Evolutionary conservation across 2,329 filamentous ascomycete genomes (phyloP).

Genomic region (Furcasterigmium furcatum): DNA sequence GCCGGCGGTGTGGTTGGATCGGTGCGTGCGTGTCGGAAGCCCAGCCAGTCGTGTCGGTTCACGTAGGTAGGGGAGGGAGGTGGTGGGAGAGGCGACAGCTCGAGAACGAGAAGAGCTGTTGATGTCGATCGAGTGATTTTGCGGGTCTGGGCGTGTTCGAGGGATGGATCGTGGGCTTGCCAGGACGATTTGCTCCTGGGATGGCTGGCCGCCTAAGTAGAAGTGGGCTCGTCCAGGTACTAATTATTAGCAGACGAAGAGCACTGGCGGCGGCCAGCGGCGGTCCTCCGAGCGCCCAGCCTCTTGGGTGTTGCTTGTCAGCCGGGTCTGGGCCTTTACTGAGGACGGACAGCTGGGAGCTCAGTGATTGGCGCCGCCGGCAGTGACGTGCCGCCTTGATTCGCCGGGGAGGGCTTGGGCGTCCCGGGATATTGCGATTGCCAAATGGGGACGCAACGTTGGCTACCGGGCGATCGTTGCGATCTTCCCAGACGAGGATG

Average conservation of each 20-base stretch:
- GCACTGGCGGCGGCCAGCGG: too few species aligned
- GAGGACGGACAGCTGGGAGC: not conserved
- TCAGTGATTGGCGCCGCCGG: slow-evolving; percentile 1
- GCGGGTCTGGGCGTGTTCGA: not conserved
- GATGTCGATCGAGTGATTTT: slow-evolving; percentile 2
- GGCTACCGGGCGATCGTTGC: not conserved
- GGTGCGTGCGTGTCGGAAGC: not conserved
- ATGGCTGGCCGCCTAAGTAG: too few species aligned
- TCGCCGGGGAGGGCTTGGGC: not conserved
- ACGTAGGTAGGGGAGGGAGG: too few species aligned
- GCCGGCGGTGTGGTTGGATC: not conserved
- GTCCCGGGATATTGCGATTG: not conserved
- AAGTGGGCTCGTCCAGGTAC: too few species aligned
- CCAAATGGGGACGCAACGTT: not conserved
- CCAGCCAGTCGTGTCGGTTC: too few species aligned
- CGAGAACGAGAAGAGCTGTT: not conserved
- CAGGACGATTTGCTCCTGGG: slow-evolving; percentile 3
- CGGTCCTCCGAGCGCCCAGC: too few species aligned
- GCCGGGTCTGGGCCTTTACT: not conserved
- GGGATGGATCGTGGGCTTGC: too few species aligned
- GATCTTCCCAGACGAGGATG: not conserved
- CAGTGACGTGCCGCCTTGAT: not conserved
- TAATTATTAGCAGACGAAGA: too few species aligned
- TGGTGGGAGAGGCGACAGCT: too few species aligned
- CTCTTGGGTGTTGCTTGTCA: too few species aligned